Base-by-base conservation (phyloP, 2,329 filamentous ascomycete species). In the Pseudogymnoascus pannorum region DNA sequence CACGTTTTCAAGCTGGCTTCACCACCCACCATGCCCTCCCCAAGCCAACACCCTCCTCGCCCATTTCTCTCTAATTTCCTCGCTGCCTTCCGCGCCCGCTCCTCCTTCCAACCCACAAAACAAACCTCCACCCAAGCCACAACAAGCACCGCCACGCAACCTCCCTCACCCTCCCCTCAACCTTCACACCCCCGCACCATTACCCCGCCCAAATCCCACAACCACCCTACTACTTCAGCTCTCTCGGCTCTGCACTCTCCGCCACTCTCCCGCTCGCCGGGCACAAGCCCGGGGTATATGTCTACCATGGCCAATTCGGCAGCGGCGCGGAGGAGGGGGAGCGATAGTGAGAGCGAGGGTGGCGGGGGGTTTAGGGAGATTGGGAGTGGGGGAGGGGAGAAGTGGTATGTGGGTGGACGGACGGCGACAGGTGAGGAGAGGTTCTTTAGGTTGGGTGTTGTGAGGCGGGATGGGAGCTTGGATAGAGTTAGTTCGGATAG, bases 341-440 rank as follows among this genome's bases (percentile, higher is more conserved):
- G 87, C 67, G 88, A 92, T 67, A 90, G 86, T 73, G 88, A 84
- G 65, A 86, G 81, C 60, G 89, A 92, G 69, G 89, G 88, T 1
- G 40, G 40, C 8, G 40, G 40, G 4, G 40, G 40, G 40, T 44
- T 44, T 14, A 44, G 40, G 20, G 40, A 44, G 20, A 44, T 44
- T 44, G 40, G 40, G 1, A 44, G 40, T 44, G 20, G 85, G 57
- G 87, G 87, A 2, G 82, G 83, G 1, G 89, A 92, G 66, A 91
- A 89, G 75, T 91, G 88, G 87, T 92, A 92, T 69, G 89, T 92
- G 60, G 89, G 89, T 20, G 89, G 89, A 5, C 78, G 87, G 70
- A 92, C 88, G 26, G 87, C 88, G 1, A 81, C 76, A 1, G 89
- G 89, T n/a, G 89, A 92, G 69, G 89, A 92, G 72, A 83, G 84